Evolutionary conservation across 2,329 filamentous ascomycete species (phyloP).

Genomic region (Aspergillus flavus): DNA sequence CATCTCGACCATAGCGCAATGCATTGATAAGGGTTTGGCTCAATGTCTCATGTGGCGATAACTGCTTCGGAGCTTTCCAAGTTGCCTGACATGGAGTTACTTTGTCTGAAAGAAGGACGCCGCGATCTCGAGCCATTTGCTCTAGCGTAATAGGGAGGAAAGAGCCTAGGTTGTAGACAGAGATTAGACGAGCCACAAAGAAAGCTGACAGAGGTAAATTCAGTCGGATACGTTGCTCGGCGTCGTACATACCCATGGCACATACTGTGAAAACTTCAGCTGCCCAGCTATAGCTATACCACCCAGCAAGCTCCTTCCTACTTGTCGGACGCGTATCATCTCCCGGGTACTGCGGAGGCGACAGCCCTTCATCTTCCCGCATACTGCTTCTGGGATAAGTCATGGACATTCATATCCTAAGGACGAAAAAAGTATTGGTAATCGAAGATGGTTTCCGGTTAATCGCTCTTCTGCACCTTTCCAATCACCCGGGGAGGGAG

Average conservation of each 20-base stretch:
- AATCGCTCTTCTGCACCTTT: background rate
- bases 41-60: background rate
- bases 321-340: slow-evolving; percentile 91
- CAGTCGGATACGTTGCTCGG: background rate
- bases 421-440: background rate
- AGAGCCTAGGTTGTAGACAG: slow-evolving; percentile 60
- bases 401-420: slow-evolving; percentile 16
- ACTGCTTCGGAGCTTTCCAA: slow-evolving; percentile 46
- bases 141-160: slow-evolving; percentile 97
- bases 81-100: slow-evolving; percentile 72
- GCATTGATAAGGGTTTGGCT: background rate
- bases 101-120: slow-evolving; percentile 78
- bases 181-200: slow-evolving; percentile 19
- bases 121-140: slow-evolving; percentile 88
- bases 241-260: slow-evolving; percentile 61
- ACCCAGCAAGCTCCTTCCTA: slow-evolving; percentile 82
- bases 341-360: slow-evolving; percentile 66
- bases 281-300: slow-evolving; percentile 96
- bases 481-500: no score
- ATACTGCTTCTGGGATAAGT: slow-evolving; percentile 37
- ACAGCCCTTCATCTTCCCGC: slow-evolving; percentile 30
- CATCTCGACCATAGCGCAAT: slow-evolving; percentile 23
- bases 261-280: slow-evolving; percentile 97
- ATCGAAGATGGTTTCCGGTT: background rate
- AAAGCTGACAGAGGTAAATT: background rate